phyloP scores from a whole-genome alignment of 1,284 basidiomycete species.

The Sporisorium exsertum region DNA sequence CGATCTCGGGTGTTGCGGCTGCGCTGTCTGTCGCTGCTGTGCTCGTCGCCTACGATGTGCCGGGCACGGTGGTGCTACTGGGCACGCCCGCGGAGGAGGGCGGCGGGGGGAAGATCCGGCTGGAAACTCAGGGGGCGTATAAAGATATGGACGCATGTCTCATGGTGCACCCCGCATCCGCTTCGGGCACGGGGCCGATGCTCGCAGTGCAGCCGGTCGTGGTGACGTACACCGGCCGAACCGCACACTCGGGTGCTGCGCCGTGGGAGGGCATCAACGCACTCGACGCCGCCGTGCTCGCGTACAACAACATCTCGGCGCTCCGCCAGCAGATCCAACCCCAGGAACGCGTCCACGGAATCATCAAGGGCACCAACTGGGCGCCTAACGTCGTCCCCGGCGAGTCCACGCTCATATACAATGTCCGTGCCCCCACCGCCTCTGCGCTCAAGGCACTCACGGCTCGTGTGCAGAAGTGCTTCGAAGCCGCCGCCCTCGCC shows the following conservation, averaged over 20 bases:
- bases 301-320: conserved; percentile 80
- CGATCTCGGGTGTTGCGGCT: conserved; percentile 81
- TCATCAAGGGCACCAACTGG: conserved; percentile 68
- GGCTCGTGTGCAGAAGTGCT: conserved; percentile 75
- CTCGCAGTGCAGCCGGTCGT: conserved; percentile 71
- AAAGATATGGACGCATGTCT: conserved; percentile 80
- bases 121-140: conserved; percentile 81
- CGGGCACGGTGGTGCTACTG: conserved; percentile 81
- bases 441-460: conserved; percentile 74
- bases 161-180: conserved; percentile 74
- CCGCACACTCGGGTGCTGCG: conserved; percentile 70
- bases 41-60: conserved; percentile 75
- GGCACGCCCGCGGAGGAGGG: conserved; percentile 90
- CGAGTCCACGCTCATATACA: conserved; percentile 78
- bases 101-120: conserved; percentile 80
- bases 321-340: conserved; percentile 81
- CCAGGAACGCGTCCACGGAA: conserved; percentile 71
- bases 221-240: conserved; percentile 53
- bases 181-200: conserved; percentile 71
- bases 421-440: conserved; percentile 77
- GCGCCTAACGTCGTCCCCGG: conserved; percentile 78
- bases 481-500: conserved; percentile 80
- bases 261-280: conserved; percentile 88
- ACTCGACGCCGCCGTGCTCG: conserved; percentile 83
- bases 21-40: conserved; percentile 79